phyloP scores from a whole-genome alignment of 2,329 filamentous ascomycete genomes.

The Xylaria sp. region DNA sequence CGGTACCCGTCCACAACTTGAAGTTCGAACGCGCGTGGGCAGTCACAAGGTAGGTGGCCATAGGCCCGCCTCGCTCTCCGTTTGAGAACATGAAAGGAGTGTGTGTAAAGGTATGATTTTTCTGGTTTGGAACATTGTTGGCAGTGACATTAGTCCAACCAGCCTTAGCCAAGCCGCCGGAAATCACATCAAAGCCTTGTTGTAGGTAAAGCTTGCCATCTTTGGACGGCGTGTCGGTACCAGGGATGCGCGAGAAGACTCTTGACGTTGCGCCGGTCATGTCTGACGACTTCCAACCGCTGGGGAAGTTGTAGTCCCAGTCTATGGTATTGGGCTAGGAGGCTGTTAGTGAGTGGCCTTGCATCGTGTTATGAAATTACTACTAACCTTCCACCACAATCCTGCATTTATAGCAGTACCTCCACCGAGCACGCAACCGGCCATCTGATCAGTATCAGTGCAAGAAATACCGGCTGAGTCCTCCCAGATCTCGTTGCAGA shows the following conservation, averaged over 20 bases:
- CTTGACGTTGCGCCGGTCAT: constrained; percentile 68
- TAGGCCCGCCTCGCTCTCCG: constrained; percentile 74
- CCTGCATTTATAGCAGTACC: constrained; percentile 75
- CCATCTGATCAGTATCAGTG: constrained; percentile 77
- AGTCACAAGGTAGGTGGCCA: constrained; percentile 76
- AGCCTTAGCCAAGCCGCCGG: constrained; percentile 65
- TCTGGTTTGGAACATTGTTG: constrained; percentile 68
- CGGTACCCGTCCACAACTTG: constrained; percentile 72
- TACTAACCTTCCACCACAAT: constrained; percentile 70
- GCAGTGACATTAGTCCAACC: constrained; percentile 73
- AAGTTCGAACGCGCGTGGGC: constrained; percentile 72
- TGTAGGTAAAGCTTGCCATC: constrained; percentile 76
- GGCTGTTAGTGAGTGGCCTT: constrained; percentile 35
- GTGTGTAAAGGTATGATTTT: constrained; percentile 73
- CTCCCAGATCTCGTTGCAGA: constrained; percentile 77
- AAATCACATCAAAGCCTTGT: constrained; percentile 72
- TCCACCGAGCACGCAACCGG: constrained; percentile 76
- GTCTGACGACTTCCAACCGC: constrained; percentile 75
- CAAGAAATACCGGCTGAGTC: constrained; percentile 73
- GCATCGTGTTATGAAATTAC: constrained; percentile 6
- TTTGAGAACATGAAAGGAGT: constrained; percentile 75
- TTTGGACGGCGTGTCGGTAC: constrained; percentile 72
- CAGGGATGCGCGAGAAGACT: constrained; percentile 76
- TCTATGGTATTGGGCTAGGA: constrained; percentile 68
- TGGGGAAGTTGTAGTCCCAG: constrained; percentile 78